A percentile compares a stretch with the other conserved stretches of the same genome.
Conservation (phyloP, 2,329 filamentous ascomycete species). For the Aureobasidium musti region DNA sequence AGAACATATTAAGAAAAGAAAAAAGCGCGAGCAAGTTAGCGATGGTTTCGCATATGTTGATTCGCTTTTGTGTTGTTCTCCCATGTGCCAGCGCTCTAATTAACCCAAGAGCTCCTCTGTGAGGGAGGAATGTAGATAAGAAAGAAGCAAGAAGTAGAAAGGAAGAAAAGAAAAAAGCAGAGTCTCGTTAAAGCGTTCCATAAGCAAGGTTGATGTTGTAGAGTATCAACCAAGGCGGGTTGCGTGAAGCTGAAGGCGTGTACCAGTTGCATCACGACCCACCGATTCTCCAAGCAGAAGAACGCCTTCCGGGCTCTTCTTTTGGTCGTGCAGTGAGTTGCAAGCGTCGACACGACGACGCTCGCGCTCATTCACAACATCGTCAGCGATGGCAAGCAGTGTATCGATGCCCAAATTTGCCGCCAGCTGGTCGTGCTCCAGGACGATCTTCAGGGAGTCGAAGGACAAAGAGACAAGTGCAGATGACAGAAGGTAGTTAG, state of each 20-base stretch:
- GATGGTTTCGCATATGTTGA: not conserved
- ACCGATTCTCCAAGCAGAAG: slow-evolving; percentile 3
- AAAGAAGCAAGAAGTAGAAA: not conserved
- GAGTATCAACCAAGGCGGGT: not conserved
- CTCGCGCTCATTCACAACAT: slow-evolving; percentile 18
- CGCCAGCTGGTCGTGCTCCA: slow-evolving; percentile 62
- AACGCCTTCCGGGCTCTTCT: slow-evolving; percentile 8
- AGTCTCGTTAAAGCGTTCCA: slow-evolving; percentile 19
- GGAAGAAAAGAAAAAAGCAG: not conserved
- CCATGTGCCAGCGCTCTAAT: slow-evolving; percentile 10
- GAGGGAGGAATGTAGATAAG: not conserved
- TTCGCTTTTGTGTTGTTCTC: not conserved
- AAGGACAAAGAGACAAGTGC: slow-evolving; percentile 71
- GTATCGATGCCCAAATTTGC: slow-evolving; percentile 42
- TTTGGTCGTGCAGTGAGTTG: slow-evolving; percentile 10
- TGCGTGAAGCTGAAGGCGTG: slow-evolving; percentile 8
- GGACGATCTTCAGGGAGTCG: slow-evolving; percentile 62
- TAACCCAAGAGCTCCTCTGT: slow-evolving; percentile 17
- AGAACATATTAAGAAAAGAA: not conserved
- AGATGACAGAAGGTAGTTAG: slow-evolving; percentile 61
- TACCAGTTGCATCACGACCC: slow-evolving; percentile 9
- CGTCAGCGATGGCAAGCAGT: slow-evolving; percentile 5
- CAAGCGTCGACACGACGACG: slow-evolving; percentile 18
- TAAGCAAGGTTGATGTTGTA: not conserved
- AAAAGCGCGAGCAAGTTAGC: not conserved